phyloP scores from a whole-genome alignment of 202 grass and related monocot species.

The Eragrostis tef region DNA sequence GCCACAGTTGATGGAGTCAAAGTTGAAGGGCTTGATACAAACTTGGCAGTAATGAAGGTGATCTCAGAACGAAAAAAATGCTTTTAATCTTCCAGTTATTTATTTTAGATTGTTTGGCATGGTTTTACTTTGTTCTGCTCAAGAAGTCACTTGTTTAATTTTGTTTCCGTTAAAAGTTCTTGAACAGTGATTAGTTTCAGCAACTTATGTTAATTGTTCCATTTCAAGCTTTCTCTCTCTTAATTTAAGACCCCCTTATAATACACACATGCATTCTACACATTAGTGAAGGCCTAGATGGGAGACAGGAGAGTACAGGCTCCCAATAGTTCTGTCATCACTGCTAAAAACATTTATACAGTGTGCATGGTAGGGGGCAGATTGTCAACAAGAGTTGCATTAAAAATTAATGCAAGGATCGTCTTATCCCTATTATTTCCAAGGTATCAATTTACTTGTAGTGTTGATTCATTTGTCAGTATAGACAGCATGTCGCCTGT shows the following conservation, averaged over 20 bases:
- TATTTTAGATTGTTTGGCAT: constrained; percentile 9
- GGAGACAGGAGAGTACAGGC: background rate
- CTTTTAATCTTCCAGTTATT: constrained; percentile 17
- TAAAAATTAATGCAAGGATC: background rate
- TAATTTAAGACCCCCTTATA: background rate
- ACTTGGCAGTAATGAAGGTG: constrained; percentile 98
- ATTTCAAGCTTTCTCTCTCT: background rate
- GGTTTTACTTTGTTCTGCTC: constrained; percentile 2
- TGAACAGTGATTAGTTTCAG: constrained; percentile 34
- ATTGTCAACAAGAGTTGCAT: background rate
- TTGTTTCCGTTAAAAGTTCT: background rate
- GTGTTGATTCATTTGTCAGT: constrained; percentile 17
- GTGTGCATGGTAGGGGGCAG: constrained; percentile 10
- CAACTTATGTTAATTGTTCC: background rate
- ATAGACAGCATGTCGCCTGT: background rate
- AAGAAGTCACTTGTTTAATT: constrained; percentile 42
- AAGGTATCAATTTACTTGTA: background rate
- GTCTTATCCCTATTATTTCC: constrained; percentile 10
- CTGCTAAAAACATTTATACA: constrained; percentile 22
- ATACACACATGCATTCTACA: background rate
- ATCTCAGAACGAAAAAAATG: constrained; percentile 17
- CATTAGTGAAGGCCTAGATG: constrained; percentile 16
- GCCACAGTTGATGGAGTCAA: constrained; percentile 87
- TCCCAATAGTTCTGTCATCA: constrained; percentile 7
- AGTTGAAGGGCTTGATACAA: constrained; percentile 93